Evolutionary conservation across 169 alveolate species (phyloP), one percentile per base, ranked within the genome.

Genomic region (Babesia divergens): DNA sequence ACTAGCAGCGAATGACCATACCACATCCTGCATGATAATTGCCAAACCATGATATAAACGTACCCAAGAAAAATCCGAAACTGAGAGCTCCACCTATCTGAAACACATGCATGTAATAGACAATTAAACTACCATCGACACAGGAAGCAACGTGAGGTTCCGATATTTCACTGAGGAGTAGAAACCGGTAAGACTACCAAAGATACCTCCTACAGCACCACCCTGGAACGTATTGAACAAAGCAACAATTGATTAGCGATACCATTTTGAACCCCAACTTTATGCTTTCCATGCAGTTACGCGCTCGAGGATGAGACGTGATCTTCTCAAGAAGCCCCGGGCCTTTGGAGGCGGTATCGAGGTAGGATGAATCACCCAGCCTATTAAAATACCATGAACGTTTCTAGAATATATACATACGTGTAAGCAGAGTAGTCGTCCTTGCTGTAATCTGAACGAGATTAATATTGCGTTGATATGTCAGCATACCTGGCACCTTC

Each of bases 261-360:
- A 89, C 95, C 96, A 90, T 93, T 62, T 93, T 93, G 58, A 84
- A 85, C 11, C 97, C 97, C 95, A 92, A 82, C 60, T 91, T 93
- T 42, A 93, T 81, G 62, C 94, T 91, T 29, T 93, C 97, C 49
- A 90, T 60, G 72, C 97, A 93, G 40, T 82, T 85, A 32, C 89
- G 74, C 26, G 92, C 83, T 54, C 95, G 65, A 24, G 91, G 93
- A 56, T 88, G 89, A 26, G 90, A 86, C 44, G 81, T 66, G 29
- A 74, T 46, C 55, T 75, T 66, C 65, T 70, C 55, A 54, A 81
- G 54, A 62, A 81, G 20, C 24, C 66, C 81, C 52, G 60, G 66
- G 52, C 84, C 69, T 44, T 68, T 52, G 35, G 80, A 60, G 26
- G 26, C 58, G 46, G 46, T 22, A 38, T 77, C 51, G 24, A 9